Evolutionary conservation across 768 basidiomycete species (phyloP), one percentile per base, ranked within the genome.

Genomic region (Mycena metata): DNA sequence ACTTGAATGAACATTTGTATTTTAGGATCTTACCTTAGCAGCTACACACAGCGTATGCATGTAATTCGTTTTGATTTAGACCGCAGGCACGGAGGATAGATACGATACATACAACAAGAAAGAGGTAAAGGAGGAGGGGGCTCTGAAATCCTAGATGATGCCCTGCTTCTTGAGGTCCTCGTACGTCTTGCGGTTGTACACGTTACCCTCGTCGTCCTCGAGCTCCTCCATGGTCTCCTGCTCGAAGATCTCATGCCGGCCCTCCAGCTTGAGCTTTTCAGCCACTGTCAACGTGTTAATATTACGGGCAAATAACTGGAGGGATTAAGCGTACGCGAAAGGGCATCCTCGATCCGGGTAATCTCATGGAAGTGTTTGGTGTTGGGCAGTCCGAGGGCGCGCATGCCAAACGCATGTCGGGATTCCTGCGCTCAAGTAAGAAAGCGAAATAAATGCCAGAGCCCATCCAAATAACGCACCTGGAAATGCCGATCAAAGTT

Each of bases 351-450:
- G 71, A 99, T 99, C 58, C 92, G 89, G 26, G 96, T 99, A 67
- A 99, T 98, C 80, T 98, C 98, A 76, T 98, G 96, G 85, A 99
- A 99, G 81, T 99, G 98, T 80, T 97, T 98, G 2, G 97, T 99
- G 72, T 98, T 98, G 1, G 98, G 98, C 64, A 99, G 85, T 41
- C 98, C 98, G 33, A 99, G 86, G 13, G 97, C 96, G 54, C 96
- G 91, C 96, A 99, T 98, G 24, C 96, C 98, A 73, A 98, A 99
- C 1, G 98, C 94, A 81, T 99, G 98, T 62, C 96, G 86, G 30
- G 95, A 94, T 85, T 99, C 98, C 88, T 94, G 76, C 69, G 65
- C 76, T 67, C 64, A 26, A 69, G 46, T 73, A 71, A 82, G 62
- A 72, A 15, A 58, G 19, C 46, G 8, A 15, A 30, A 19, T 35